These are phyloP conservation scores for Lepidopterella palustris DNA, from an alignment of 495 filamentous ascomycete genomes.

Conservation along the genomic window DNA sequence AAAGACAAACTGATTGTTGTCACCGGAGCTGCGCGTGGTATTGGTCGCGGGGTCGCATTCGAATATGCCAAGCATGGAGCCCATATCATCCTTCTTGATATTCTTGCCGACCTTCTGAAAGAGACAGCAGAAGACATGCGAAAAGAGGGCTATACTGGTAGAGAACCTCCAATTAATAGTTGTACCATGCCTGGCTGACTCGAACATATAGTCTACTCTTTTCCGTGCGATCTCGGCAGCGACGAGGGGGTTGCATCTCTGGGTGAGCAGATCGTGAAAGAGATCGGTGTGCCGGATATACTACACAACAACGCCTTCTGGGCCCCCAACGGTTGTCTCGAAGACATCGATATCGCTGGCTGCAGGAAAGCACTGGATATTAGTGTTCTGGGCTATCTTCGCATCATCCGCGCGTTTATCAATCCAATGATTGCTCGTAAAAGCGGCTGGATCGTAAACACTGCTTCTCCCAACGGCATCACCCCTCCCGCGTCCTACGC, in stretches of 20 bases:
- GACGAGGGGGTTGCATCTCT: neutral
- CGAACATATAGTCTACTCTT: neutral
- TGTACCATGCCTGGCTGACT: no score
- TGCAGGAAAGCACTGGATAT: neutral
- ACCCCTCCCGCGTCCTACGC: neutral
- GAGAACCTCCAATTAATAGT: no score
- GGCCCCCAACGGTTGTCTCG: neutral
- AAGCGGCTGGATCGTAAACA: slow-evolving; percentile 2
- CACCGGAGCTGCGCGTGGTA: neutral
- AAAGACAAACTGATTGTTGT: neutral
- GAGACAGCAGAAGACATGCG: neutral
- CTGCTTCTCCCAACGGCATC: neutral
- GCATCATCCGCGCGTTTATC: neutral
- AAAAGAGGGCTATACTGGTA: neutral
- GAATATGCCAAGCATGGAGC: neutral
- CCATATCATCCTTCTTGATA: neutral
- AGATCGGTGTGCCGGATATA: neutral
- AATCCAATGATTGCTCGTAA: neutral
- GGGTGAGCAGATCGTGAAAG: neutral
- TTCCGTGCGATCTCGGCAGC: neutral
- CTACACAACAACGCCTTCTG: neutral
- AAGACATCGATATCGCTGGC: neutral
- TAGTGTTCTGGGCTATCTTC: neutral
- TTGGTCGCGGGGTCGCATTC: neutral
- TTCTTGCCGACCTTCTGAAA: neutral